Base-by-base conservation (phyloP, 1,284 basidiomycete genomes). In the Amylostereum areolatum region DNA sequence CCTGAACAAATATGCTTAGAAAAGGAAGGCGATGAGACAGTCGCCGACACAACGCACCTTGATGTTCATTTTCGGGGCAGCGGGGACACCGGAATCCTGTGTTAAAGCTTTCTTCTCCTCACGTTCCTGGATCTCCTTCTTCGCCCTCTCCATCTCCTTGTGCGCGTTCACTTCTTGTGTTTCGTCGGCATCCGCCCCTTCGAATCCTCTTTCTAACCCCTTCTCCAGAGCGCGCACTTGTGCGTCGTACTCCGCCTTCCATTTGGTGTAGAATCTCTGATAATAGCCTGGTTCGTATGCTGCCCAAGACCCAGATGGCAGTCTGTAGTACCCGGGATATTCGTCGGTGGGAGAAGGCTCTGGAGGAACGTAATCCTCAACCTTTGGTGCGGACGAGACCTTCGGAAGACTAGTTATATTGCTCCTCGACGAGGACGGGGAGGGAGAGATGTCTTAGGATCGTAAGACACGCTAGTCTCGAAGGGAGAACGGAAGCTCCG, bases 321-420 rank as follows among this genome's bases (percentile, higher is more conserved):
- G 75, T 54, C 85, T 81, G 64, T 95, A 94, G 68, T 93, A 95
- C 2, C 92, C 92, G 2, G 92, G 92, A 64, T 93, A 92, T 18
- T 80, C 79, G 62, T 94, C 92, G 24, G 73, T 70, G 1, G 80
- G 73, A 3, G 81, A 85, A 0, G 92, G 92, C 48, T 83, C 79
- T 1, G 90, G 91, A 0, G 86, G 82, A 35, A 79, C 71, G 59
- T 85, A 92, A 45, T 84, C 83, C 11, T 83, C 75, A 6, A 91
- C 63, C 27, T 66, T 66, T 5, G 88, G 87, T 0, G 88, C 87
- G 30, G 88, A 80, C 6, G 83, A 84, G n/a, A 80, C 48, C 55
- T 60, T 47, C 27, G 60, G 56, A 42, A 62, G 48, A 32, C 48
- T 35, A 34, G 57, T 55, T 8, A 59, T 24, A n/a, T 46, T 50